Conservation (phyloP, 768 basidiomycete genomes). For the Rhizopogon salebrosus region DNA sequence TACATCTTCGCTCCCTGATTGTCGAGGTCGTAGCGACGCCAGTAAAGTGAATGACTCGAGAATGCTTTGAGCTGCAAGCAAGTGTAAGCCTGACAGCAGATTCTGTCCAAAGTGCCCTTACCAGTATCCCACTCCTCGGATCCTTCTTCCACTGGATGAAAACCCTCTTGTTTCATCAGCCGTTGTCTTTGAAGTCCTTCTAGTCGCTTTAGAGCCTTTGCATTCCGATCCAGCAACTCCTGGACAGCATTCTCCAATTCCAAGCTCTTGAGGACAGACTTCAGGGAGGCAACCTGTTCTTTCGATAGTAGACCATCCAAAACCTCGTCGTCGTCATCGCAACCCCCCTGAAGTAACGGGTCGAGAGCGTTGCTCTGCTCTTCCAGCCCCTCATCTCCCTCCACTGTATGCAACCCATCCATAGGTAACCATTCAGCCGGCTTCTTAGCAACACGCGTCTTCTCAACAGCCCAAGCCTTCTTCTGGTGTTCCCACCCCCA, state of each 20-base stretch:
- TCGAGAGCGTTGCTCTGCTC: constrained; percentile 10
- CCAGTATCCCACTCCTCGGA: constrained; percentile 85
- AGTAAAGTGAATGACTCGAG: constrained; percentile 64
- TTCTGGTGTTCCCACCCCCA: constrained; percentile 45
- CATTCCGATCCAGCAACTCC: constrained; percentile 62
- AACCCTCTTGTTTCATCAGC: constrained; percentile 41
- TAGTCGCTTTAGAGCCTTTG: constrained; percentile 55
- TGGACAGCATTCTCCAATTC: constrained; percentile 67
- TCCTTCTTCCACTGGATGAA: constrained; percentile 49
- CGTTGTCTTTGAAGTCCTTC: constrained; percentile 62
- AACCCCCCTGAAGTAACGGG: background rate
- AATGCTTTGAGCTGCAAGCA: constrained; percentile 60
- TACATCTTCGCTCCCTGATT: constrained; percentile 32
- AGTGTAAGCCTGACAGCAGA: constrained; percentile 11
- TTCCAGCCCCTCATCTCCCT: constrained; percentile 1
- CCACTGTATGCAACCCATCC: constrained; percentile 3
- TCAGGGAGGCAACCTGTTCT: constrained; percentile 53
- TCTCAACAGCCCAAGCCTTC: constrained; percentile 19
- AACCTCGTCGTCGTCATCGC: constrained; percentile 32
- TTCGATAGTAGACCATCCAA: constrained; percentile 52
- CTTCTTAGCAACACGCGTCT: constrained; percentile 22
- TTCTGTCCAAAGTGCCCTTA: constrained; percentile 29
- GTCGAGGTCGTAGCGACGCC: constrained; percentile 66
- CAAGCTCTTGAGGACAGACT: constrained; percentile 52
- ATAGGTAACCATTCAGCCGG: constrained; percentile 4